Evolutionary conservation across 441 rosid species (phyloP).

Genomic region (Erysimum cheiri): DNA sequence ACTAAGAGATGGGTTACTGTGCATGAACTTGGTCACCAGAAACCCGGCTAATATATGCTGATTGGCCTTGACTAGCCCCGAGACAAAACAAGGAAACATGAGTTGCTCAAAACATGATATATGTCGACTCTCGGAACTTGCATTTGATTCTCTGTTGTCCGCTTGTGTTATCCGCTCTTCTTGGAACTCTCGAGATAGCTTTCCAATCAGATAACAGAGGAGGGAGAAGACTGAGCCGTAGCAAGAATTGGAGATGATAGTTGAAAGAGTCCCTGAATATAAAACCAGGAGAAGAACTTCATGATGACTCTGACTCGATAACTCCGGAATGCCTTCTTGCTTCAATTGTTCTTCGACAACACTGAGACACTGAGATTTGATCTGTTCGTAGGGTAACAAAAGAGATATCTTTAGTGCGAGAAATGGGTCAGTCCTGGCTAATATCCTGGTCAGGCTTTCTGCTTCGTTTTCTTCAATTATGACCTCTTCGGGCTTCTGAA

Average conservation of each 20-base stretch:
- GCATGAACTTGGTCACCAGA: slow-evolving; percentile 81
- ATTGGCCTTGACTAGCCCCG: slow-evolving; percentile 78
- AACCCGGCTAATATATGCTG: slow-evolving; percentile 85
- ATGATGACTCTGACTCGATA: slow-evolving; percentile 51
- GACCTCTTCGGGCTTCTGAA: slow-evolving; percentile 55
- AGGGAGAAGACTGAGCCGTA: slow-evolving; percentile 67
- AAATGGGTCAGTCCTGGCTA: slow-evolving; percentile 52
- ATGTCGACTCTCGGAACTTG: slow-evolving; percentile 30
- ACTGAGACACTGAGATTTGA: slow-evolving; percentile 60
- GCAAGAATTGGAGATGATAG: slow-evolving; percentile 54
- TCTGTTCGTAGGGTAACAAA: slow-evolving; percentile 70
- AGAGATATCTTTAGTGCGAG: slow-evolving; percentile 68
- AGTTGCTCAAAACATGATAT: slow-evolving; percentile 58
- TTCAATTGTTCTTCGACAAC: slow-evolving; percentile 72
- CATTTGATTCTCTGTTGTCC: slow-evolving; percentile 41
- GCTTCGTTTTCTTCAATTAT: slow-evolving; percentile 71
- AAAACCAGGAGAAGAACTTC: slow-evolving; percentile 65
- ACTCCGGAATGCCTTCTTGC: slow-evolving; percentile 59
- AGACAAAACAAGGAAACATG: slow-evolving; percentile 69
- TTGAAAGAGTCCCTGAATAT: slow-evolving; percentile 67
- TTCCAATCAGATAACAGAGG: slow-evolving; percentile 77
- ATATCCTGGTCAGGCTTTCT: slow-evolving; percentile 50
- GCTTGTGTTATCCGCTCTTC: slow-evolving; percentile 52
- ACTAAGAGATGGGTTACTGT: slow-evolving; percentile 71
- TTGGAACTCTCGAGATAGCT: slow-evolving; percentile 72